A percentile compares a stretch with the other conserved stretches of the same genome.
Conservation (phyloP, 2,329 filamentous ascomycete species). For the Colletotrichum tropicicola region DNA sequence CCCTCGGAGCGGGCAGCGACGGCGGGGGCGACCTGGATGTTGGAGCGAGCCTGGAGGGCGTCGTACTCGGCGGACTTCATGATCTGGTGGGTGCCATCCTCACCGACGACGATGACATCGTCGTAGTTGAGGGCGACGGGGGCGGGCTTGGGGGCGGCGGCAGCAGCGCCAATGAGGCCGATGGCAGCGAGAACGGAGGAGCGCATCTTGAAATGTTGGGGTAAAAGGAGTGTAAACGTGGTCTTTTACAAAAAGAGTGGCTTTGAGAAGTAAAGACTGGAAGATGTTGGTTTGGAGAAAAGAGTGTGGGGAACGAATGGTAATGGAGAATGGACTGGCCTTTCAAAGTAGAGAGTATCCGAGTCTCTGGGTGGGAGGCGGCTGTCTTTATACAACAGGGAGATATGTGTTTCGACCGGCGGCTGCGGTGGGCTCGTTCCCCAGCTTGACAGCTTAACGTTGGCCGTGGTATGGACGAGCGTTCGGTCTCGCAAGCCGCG, state of each 20-base stretch:
- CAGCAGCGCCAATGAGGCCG: slow-evolving; percentile 12
- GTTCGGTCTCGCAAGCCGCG: slow-evolving; percentile 2
- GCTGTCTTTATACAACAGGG: slow-evolving; percentile 15
- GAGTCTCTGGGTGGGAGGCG: slow-evolving; percentile 1
- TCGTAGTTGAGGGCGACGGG: slow-evolving; percentile 31
- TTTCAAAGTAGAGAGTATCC: neutral
- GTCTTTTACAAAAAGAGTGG: slow-evolving; percentile 22
- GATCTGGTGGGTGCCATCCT: slow-evolving; percentile 34
- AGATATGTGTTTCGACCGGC: neutral
- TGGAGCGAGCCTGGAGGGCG: slow-evolving; percentile 26
- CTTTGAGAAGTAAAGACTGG: slow-evolving; percentile 26
- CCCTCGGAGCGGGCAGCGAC: neutral
- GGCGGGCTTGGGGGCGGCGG: neutral
- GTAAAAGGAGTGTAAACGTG: slow-evolving; percentile 9
- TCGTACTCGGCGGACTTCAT: slow-evolving; percentile 38
- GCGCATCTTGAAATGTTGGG: slow-evolving; percentile 23
- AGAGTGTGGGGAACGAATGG: slow-evolving; percentile 18
- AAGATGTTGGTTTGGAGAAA: slow-evolving; percentile 12
- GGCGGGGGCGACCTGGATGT: slow-evolving; percentile 13
- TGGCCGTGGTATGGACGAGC: neutral
- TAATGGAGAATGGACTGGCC: slow-evolving; percentile 24
- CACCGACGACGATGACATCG: slow-evolving; percentile 37
- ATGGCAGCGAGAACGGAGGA: slow-evolving; percentile 18
- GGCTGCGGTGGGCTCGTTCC: neutral
- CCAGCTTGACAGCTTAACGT: neutral